These are phyloP conservation scores for Talaromyces sp. DNA, from an alignment of 2,329 filamentous ascomycete species.

Conservation along the genomic window DNA sequence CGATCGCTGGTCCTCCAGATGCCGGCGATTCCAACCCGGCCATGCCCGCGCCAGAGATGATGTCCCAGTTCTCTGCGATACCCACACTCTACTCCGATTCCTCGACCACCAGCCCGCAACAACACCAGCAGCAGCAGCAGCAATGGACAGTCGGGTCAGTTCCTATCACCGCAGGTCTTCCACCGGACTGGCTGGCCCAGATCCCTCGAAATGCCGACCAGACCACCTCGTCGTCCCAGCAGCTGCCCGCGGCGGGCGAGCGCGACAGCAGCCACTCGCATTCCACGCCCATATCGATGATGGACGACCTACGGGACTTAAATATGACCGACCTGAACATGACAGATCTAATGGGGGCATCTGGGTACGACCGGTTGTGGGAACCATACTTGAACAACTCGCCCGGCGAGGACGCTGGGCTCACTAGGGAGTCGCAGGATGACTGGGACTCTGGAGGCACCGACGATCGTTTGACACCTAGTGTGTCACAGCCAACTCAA, in stretches of 20 bases:
- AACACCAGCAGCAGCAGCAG: neutral
- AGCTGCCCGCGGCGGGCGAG: neutral
- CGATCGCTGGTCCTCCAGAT: too few relatives aligned
- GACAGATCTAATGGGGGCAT: neutral
- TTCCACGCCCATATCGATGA: neutral
- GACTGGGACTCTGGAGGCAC: neutral
- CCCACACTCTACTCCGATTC: neutral
- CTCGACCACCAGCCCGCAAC: neutral
- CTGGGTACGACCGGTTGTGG: neutral
- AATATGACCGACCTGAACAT: neutral
- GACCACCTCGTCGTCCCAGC: neutral
- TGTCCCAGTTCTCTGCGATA: neutral
- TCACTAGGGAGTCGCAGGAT: neutral
- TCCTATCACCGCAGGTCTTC: neutral
- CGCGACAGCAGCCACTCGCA: neutral
- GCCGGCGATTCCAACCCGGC: too few relatives aligned
- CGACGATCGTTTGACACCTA: neutral
- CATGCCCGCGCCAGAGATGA: neutral
- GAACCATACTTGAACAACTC: neutral
- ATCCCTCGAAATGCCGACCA: neutral
- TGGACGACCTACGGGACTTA: neutral
- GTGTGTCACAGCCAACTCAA: neutral
- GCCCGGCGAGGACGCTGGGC: neutral
- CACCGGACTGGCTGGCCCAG: neutral
- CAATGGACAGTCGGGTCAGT: neutral